Base-by-base conservation (phyloP, 441 rosid species). In the Corymbia calophylla region DNA sequence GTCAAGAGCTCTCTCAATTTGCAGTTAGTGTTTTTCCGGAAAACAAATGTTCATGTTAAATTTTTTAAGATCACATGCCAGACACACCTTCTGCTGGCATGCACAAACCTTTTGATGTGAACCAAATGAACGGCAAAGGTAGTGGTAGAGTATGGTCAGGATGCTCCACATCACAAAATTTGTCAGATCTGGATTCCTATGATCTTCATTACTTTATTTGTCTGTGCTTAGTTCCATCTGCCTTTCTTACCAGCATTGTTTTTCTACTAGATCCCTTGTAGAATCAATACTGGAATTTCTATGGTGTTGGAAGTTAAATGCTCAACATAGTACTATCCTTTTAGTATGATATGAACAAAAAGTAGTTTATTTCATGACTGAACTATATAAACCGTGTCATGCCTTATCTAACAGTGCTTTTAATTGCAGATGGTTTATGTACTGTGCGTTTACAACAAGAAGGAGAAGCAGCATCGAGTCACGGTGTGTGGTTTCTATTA, bases 381-480 rank as follows among this genome's bases (percentile, higher is more conserved):
- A 48, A 86, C 19, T 27, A 31, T 6, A 0, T 44, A 0, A 25
- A 54, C 66, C n/a, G 0, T 39, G 4, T 86, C 64, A 27, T 54
- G 48, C 54, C 54, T 54, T 44, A 27, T 54, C 64, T 86, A 49
- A 32, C 10, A 9, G 48, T 44, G 18, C 48, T 86, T 0, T 54
- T n/a, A 0, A 44, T 58, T 31, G 48, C 87, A 86, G 87, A 86
- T 86, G 87, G 87, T 86, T 54, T 7, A 86, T 32, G 87, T 86
- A 27, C 17, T 54, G 48, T 86, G 64, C 25, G 64, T 86, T 58
- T 86, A 86, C 64, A 86, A 86, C 87, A 86, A 54, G 66, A 86
- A 86, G 64, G 87, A 86, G 66, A 86, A 31, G 87, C 58, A n/a
- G 66, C 58, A 86, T 53, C 64, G 64, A 53, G 64, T 86, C 32